Conservation (phyloP, 2,329 filamentous ascomycete species). For the Scytalidium sp. region DNA sequence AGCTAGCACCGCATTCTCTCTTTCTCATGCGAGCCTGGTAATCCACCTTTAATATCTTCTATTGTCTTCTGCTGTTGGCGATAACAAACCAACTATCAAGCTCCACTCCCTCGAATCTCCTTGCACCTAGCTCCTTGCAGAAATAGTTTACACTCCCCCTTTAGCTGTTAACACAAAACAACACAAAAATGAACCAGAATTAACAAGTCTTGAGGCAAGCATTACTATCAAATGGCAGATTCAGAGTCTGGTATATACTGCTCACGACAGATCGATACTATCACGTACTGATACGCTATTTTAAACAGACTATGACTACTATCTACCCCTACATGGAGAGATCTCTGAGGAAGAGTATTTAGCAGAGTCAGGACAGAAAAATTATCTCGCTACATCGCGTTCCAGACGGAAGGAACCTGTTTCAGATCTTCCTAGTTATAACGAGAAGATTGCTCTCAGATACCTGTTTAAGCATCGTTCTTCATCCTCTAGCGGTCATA, state of each 20-base stretch:
- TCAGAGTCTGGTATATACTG: neutral
- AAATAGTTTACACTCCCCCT: too few species aligned
- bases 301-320: neutral
- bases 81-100: too few species aligned
- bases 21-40: too few species aligned
- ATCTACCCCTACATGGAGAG: neutral
- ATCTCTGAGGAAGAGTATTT: neutral
- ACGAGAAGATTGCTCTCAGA: neutral
- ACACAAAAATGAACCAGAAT: too few species aligned
- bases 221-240: too few species aligned
- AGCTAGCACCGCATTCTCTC: too few species aligned
- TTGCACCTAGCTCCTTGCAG: too few species aligned
- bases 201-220: too few species aligned
- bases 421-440: neutral
- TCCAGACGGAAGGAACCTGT: neutral
- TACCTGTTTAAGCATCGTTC: neutral
- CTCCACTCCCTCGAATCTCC: too few species aligned
- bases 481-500: conserved; percentile 1
- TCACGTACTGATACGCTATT: neutral
- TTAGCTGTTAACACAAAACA: too few species aligned
- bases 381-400: neutral
- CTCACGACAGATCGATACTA: neutral
- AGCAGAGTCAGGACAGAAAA: neutral
- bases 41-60: too few species aligned
- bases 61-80: too few species aligned